phyloP scores from a whole-genome alignment of 352 stramenopile genomes.

The Lagenidium giganteum region DNA sequence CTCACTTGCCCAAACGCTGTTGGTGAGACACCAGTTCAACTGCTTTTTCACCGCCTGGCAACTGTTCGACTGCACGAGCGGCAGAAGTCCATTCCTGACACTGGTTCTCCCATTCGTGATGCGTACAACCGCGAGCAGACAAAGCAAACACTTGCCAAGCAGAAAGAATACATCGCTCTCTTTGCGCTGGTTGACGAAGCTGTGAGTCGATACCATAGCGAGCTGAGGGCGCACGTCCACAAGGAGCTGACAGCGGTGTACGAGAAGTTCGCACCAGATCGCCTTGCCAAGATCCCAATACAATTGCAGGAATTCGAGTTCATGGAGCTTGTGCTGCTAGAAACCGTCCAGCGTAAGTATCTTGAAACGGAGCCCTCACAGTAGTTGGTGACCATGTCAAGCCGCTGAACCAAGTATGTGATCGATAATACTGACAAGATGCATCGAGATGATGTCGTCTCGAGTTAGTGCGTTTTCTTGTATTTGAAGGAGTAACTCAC shows the following conservation, averaged over 20 bases:
- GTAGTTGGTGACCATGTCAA: too few relatives aligned
- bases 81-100: not conserved
- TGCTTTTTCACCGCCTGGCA: slow-evolving; percentile 26
- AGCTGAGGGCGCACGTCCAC: slow-evolving; percentile 14
- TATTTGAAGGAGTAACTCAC: slow-evolving; percentile 21
- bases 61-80: slow-evolving; percentile 21
- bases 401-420: too few relatives aligned
- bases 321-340: slow-evolving; percentile 34
- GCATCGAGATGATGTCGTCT: slow-evolving; percentile 7
- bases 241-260: slow-evolving; percentile 37
- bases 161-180: slow-evolving; percentile 25
- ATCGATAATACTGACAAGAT: too few relatives aligned
- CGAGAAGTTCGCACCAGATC: slow-evolving; percentile 37
- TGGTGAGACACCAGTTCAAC: slow-evolving; percentile 27
- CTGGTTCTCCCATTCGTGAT: too few relatives aligned
- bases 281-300: slow-evolving; percentile 35
- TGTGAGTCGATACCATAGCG: slow-evolving; percentile 25
- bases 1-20: slow-evolving; percentile 21
- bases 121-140: not conserved
- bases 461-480: slow-evolving; percentile 11
- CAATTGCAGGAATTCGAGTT: slow-evolving; percentile 52
- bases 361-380: too few relatives aligned
- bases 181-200: slow-evolving; percentile 21
- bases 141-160: slow-evolving; percentile 7
- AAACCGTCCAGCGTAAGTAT: slow-evolving; percentile 47